A percentile compares a stretch with the other conserved stretches of the same genome.
Conservation (phyloP, 345 rosid species). For the Ailanthus altissimus region DNA sequence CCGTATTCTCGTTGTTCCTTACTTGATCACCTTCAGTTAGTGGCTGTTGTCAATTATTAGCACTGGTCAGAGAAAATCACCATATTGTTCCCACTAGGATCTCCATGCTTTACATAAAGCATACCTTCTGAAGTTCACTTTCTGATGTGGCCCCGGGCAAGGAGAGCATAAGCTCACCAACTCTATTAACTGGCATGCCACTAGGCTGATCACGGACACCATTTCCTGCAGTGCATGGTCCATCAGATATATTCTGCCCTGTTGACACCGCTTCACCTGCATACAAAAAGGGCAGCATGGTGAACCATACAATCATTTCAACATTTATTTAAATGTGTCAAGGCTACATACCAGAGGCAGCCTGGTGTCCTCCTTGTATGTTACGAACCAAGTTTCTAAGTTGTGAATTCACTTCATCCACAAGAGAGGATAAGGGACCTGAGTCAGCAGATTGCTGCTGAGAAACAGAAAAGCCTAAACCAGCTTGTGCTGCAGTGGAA, state of each 20-base stretch:
- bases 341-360: constrained; percentile 48
- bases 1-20: constrained; percentile 28
- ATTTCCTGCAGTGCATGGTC: constrained; percentile 30
- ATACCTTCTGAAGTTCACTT: constrained; percentile 47
- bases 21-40: constrained; percentile 29
- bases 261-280: constrained; percentile 36
- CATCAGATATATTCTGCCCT: constrained; percentile 29
- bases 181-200: constrained; percentile 30
- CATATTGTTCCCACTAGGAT: neutral
- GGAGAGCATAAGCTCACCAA: constrained; percentile 36
- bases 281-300: constrained; percentile 20
- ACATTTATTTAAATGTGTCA: constrained; percentile 13
- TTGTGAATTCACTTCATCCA: constrained; percentile 49
- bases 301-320: constrained; percentile 13
- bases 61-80: constrained; percentile 15
- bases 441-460: constrained; percentile 42
- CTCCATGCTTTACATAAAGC: constrained; percentile 20
- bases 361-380: constrained; percentile 53
- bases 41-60: constrained; percentile 32
- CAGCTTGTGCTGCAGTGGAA: constrained; percentile 36
- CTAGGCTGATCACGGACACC: constrained; percentile 35
- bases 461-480: constrained; percentile 34
- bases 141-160: constrained; percentile 29
- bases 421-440: constrained; percentile 36
- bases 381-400: constrained; percentile 46